Evolutionary conservation across 371 early-diverging fungal species (phyloP).

Genomic region (Mucor irregularis): DNA sequence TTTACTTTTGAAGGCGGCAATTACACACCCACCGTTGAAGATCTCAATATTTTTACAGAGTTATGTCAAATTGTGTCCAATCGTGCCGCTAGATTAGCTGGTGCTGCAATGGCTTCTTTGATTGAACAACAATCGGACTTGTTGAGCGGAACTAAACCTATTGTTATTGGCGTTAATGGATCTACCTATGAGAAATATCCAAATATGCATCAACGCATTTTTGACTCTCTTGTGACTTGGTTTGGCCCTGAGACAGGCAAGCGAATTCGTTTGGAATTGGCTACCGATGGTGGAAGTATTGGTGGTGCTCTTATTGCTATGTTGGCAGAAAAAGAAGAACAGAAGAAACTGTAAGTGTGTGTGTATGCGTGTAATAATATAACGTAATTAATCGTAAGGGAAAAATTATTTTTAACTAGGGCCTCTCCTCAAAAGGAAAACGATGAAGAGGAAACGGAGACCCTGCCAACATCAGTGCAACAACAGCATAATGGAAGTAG

Average conservation of each 20-base stretch:
- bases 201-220: conserved; percentile 40
- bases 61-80: conserved; percentile 80
- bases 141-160: conserved; percentile 20
- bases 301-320: conserved; percentile 51
- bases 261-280: conserved; percentile 38
- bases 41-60: conserved; percentile 29
- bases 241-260: conserved; percentile 29
- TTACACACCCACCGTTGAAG: conserved; percentile 11
- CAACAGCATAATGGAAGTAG: no score
- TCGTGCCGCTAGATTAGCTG: conserved; percentile 85
- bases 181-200: conserved; percentile 53
- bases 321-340: conserved; percentile 25
- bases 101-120: conserved; percentile 55
- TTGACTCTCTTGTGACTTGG: conserved; percentile 31
- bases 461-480: conserved; percentile 2
- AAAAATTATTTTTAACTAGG: not conserved
- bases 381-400: not conserved
- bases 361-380: no score
- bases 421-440: no score
- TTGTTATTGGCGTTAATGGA: conserved; percentile 76
- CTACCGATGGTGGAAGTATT: conserved; percentile 48
- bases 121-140: conserved; percentile 55
- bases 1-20: conserved; percentile 13
- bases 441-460: no score
- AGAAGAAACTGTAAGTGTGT: conserved; percentile 2